These are phyloP conservation scores for Nicotiana rustica DNA, from an alignment of 305 asterid genomes.

Conservation along the genomic window DNA sequence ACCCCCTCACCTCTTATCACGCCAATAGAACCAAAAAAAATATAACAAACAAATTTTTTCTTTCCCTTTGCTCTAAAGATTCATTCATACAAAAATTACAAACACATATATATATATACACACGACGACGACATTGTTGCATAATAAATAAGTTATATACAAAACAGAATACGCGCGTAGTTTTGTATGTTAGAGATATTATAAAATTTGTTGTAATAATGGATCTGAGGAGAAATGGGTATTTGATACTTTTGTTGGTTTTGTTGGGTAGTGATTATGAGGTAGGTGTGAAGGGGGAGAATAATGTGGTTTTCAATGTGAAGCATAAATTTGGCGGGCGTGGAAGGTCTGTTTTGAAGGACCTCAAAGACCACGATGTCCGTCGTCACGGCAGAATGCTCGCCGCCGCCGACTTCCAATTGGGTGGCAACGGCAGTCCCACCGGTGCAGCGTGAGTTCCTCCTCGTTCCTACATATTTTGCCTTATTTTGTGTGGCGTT, in stretches of 20 bases:
- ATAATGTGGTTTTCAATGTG: constrained; percentile 81
- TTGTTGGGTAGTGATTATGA: constrained; percentile 44
- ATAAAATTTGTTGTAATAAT: not conserved
- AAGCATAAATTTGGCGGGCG: constrained; percentile 74
- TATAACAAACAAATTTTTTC: not conserved
- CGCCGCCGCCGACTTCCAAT: constrained; percentile 65
- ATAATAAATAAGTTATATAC: not conserved
- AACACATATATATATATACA: not conserved
- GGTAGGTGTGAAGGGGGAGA: constrained; percentile 46
- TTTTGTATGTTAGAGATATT: not conserved
- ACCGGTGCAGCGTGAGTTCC: constrained; percentile 71
- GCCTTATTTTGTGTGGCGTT: too few species aligned
- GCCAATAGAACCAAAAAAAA: not conserved
- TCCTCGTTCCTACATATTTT: not conserved
- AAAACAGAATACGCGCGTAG: not conserved
- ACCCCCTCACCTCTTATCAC: not conserved
- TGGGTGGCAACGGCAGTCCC: constrained; percentile 85
- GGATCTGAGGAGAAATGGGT: constrained; percentile 24
- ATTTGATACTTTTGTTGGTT: constrained; percentile 42
- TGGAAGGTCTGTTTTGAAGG: constrained; percentile 50
- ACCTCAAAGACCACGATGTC: constrained; percentile 69
- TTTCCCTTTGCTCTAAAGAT: not conserved
- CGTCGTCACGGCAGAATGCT: constrained; percentile 85
- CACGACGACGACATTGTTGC: not conserved
- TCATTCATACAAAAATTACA: not conserved